A percentile compares a stretch with the other conserved stretches of the same genome.
Evolutionary conservation across 2,329 filamentous ascomycete genomes (phyloP).

Genomic region (Myriosclerotinia scirpicola): DNA sequence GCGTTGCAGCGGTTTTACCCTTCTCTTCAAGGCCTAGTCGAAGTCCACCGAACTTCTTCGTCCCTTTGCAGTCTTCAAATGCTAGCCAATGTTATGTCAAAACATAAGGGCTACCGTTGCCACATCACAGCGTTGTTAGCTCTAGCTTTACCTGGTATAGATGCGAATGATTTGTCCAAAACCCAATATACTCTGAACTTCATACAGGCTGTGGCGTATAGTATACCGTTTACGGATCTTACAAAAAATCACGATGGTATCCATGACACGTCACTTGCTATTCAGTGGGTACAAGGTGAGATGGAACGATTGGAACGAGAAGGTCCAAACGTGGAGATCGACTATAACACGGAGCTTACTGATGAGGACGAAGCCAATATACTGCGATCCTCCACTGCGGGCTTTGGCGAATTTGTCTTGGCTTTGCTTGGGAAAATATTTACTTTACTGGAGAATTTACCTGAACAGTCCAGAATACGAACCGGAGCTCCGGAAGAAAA

Average conservation of each 20-base stretch:
- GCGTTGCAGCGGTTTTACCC: conserved; percentile 96
- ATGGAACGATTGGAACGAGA: conserved; percentile 92
- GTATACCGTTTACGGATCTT: conserved; percentile 86
- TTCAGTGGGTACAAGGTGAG: conserved; percentile 91
- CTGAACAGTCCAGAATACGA: conserved; percentile 82
- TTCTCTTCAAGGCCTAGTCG: conserved; percentile 91
- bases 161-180: conserved; percentile 96
- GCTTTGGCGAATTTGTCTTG: conserved; percentile 87
- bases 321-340: conserved; percentile 79
- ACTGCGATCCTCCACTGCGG: conserved; percentile 88
- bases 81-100: conserved; percentile 85
- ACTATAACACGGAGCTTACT: conserved; percentile 78
- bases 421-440: conserved; percentile 93
- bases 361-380: conserved; percentile 87
- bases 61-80: conserved; percentile 90
- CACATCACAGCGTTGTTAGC: conserved; percentile 94
- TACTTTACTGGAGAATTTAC: conserved; percentile 90
- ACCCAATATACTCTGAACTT: conserved; percentile 92
- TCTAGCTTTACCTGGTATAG: conserved; percentile 88
- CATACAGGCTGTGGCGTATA: conserved; percentile 93
- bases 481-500: conserved; percentile 94
- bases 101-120: conserved; percentile 93
- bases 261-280: conserved; percentile 73
- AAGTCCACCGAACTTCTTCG: conserved; percentile 94
- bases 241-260: conserved; percentile 66